These are phyloP conservation scores for Salix viminalis DNA, from an alignment of 345 rosid genomes.

Conservation along the genomic window DNA sequence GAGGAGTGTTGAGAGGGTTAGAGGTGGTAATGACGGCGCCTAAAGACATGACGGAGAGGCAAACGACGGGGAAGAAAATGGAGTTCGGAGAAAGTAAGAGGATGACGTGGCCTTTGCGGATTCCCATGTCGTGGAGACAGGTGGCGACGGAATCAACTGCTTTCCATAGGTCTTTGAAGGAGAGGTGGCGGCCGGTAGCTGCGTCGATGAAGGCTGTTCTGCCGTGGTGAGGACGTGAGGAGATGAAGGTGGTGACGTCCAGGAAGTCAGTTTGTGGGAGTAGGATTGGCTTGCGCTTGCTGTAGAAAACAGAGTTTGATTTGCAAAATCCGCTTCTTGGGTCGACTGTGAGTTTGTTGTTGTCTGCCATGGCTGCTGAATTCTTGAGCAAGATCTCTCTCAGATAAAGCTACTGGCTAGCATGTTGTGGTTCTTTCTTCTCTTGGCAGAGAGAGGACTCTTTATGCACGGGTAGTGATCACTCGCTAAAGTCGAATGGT, in stretches of 20 bases:
- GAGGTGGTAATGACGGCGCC: conserved; percentile 89
- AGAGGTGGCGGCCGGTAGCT: conserved; percentile 55
- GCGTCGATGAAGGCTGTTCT: conserved; percentile 80
- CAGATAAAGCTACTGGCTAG: background rate
- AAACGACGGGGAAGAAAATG: conserved; percentile 75
- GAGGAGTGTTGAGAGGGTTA: conserved; percentile 73
- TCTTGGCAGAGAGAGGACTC: too few species aligned
- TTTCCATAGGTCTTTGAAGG: conserved; percentile 66
- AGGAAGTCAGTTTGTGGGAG: conserved; percentile 51
- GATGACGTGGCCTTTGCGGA: conserved; percentile 76
- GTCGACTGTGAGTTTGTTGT: conserved; percentile 19
- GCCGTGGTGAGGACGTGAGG: conserved; percentile 73
- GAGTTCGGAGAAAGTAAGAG: conserved; percentile 91
- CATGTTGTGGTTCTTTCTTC: too few species aligned
- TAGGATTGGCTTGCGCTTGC: conserved; percentile 55
- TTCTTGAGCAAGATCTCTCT: background rate
- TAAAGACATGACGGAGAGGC: conserved; percentile 88
- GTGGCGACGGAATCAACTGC: conserved; percentile 65
- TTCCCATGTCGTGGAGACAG: conserved; percentile 58
- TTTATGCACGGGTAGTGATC: background rate
- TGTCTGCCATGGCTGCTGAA: background rate
- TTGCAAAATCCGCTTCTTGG: conserved; percentile 61
- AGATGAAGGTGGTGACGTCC: conserved; percentile 74
- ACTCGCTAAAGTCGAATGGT: too few species aligned
- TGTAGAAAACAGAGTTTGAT: conserved; percentile 59